Base-by-base conservation (phyloP, 352 stramenopile species). In the Globisporangium polare region DNA sequence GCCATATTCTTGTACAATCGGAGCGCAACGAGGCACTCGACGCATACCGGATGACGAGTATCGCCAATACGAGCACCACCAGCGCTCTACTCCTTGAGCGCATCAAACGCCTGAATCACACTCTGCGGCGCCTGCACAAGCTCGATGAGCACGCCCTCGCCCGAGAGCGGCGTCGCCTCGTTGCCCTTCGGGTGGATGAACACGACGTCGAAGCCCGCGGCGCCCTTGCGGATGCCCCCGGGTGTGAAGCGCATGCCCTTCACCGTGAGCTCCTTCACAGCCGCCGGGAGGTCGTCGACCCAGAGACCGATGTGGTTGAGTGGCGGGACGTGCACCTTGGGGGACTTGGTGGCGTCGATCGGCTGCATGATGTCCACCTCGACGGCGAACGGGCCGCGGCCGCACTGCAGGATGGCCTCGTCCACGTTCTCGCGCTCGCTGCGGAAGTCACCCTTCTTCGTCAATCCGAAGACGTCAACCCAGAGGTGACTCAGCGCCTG, bases 151-250 rank as follows among this genome's bases (percentile, higher is more conserved):
- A 99, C 96, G 22, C 96, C 96, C 73, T 95, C 85, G 33, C 95
- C 96, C 35, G 88, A 94, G 50, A 98, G 85, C 18, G 96, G 96
- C 55, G 77, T 67, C 17, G 77, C 69, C 37, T 98, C 94, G 71
- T 98, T 98, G 59, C 95, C 95, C 70, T 99, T 99, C 12, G 97
- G 97, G 79, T 99, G 97, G 70, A 99, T 98, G 68, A 99, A 99
- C 27, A 92, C 94, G 31, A 99, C 94, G 68, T 99, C 86, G 66
- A 98, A 96, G 33, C 97, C 97, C n/a, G 92, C 78, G 6, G 97
- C 97, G 53, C 97, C 97, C 71, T 96, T 97, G 61, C 97, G 87
- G 71, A 99, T 99, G 49, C 97, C 97, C 20, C 96, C 97, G 29
- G 96, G 96, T 43, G 97, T 98, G 71, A 99, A 99, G 49, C 95